A percentile compares a stretch with the other conserved stretches of the same genome.
Conservation (phyloP, 768 basidiomycete genomes). For the Naganishia randhawae region DNA sequence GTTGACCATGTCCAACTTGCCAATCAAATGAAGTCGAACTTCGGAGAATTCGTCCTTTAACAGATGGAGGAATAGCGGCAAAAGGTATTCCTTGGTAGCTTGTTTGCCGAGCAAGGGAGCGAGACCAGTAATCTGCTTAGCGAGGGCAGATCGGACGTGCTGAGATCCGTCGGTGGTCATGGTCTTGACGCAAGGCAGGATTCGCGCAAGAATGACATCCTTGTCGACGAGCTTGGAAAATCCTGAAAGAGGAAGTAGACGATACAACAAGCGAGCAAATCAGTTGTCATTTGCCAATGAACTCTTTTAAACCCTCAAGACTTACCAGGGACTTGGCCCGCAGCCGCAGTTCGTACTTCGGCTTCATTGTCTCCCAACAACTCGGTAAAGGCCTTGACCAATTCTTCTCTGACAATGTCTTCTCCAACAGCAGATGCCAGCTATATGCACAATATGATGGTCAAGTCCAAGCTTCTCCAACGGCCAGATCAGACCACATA, state of each 20-base stretch:
- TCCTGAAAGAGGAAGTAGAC: constrained; percentile 57
- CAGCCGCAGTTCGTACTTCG: constrained; percentile 92
- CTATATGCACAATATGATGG: constrained; percentile 51
- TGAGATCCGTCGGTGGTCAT: constrained; percentile 89
- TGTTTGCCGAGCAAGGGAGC: constrained; percentile 91
- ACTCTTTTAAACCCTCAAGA: neutral
- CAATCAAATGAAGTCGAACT: constrained; percentile 94
- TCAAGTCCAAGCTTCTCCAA: neutral
- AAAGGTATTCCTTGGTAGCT: constrained; percentile 89
- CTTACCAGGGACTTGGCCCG: constrained; percentile 92
- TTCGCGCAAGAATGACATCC: constrained; percentile 85
- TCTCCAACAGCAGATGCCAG: constrained; percentile 85
- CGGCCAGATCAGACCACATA: constrained; percentile 44
- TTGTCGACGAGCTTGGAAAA: constrained; percentile 90
- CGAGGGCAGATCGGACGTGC: constrained; percentile 93
- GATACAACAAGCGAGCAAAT: constrained; percentile 19
- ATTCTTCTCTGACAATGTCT: constrained; percentile 86
- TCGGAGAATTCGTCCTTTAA: constrained; percentile 99
- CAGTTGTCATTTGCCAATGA: neutral
- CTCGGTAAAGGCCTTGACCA: constrained; percentile 87
- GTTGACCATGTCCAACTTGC: constrained; percentile 95
- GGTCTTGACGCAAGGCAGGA: constrained; percentile 92
- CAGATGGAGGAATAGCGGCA: constrained; percentile 91
- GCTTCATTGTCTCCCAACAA: constrained; percentile 97
- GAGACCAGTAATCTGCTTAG: constrained; percentile 90